Conservation (phyloP, 208 protist species). For the Naegleria fowleri region DNA sequence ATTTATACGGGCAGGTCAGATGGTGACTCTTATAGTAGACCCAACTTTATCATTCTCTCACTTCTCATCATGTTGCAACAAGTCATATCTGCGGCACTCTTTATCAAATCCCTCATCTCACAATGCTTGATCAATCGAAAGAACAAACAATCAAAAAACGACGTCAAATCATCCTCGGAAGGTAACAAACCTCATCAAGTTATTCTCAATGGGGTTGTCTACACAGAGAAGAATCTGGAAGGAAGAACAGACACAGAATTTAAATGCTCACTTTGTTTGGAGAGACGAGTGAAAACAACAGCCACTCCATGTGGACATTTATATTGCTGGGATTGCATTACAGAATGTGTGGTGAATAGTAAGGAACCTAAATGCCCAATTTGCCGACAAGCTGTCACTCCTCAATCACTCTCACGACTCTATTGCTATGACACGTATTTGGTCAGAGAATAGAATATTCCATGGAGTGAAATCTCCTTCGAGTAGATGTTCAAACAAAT, state of each 20-base stretch:
- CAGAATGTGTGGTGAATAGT: background rate
- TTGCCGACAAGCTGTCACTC: conserved; percentile 10
- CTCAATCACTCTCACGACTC: background rate
- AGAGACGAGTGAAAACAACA: conserved; percentile 10
- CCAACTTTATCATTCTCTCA: background rate
- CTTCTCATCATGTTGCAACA: background rate
- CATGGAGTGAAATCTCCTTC: too few species aligned
- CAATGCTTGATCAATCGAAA: background rate
- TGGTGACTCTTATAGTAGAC: background rate
- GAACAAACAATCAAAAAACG: background rate
- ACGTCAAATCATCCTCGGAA: background rate
- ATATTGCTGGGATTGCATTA: conserved; percentile 17
- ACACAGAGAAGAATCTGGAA: background rate
- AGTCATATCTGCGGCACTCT: background rate
- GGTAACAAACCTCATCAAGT: background rate
- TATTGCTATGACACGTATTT: background rate
- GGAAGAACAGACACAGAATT: background rate
- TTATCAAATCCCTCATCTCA: background rate
- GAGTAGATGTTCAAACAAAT: too few species aligned
- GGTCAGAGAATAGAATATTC: background rate
- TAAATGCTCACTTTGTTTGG: conserved; percentile 18
- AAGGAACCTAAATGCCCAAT: conserved; percentile 7
- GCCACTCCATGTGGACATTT: conserved; percentile 21
- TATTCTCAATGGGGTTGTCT: background rate
- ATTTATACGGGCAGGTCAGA: background rate